phyloP scores from a whole-genome alignment of 2,329 filamentous ascomycete genomes.

The Albophoma yamanashiensis region DNA sequence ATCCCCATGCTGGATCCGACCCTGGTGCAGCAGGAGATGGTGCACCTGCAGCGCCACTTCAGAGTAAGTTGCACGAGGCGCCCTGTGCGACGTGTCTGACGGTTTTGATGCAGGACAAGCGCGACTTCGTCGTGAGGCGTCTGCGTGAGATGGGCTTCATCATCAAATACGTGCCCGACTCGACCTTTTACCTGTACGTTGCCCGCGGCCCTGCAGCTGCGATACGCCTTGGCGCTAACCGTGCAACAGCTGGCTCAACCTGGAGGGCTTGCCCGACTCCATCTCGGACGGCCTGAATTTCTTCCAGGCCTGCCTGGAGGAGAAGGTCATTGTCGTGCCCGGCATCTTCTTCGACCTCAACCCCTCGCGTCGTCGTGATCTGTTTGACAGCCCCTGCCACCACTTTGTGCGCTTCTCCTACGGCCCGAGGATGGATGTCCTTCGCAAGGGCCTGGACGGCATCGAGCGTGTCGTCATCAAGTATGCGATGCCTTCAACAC shows the following conservation, averaged over 20 bases:
- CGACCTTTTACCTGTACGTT: slow-evolving; percentile 82
- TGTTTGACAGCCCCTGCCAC: slow-evolving; percentile 93
- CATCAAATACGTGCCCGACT: slow-evolving; percentile 75
- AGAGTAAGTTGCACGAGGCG: slow-evolving; percentile 29
- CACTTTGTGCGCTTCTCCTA: slow-evolving; percentile 82
- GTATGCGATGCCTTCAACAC: slow-evolving; percentile 28
- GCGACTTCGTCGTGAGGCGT: slow-evolving; percentile 77
- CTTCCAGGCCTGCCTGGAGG: slow-evolving; percentile 85
- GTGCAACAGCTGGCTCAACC: slow-evolving; percentile 39
- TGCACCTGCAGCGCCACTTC: slow-evolving; percentile 82
- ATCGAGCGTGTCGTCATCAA: slow-evolving; percentile 74
- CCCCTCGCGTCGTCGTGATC: slow-evolving; percentile 74
- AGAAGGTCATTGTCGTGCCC: slow-evolving; percentile 93
- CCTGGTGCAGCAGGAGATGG: slow-evolving; percentile 77
- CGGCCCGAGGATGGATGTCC: slow-evolving; percentile 68
- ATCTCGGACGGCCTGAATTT: slow-evolving; percentile 94
- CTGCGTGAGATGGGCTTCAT: slow-evolving; percentile 79
- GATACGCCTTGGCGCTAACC: slow-evolving; percentile 1
- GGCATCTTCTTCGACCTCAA: slow-evolving; percentile 98
- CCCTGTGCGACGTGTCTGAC: neutral
- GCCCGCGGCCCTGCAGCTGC: too few relatives aligned
- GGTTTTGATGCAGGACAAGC: slow-evolving; percentile 52
- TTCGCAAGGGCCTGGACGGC: slow-evolving; percentile 71
- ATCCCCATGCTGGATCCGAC: slow-evolving; percentile 84
- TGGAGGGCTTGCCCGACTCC: slow-evolving; percentile 58